A percentile compares a stretch with the other conserved stretches of the same genome.
Evolutionary conservation across 345 rosid species (phyloP).

Genomic region (Eucalyptus leucophloia): DNA sequence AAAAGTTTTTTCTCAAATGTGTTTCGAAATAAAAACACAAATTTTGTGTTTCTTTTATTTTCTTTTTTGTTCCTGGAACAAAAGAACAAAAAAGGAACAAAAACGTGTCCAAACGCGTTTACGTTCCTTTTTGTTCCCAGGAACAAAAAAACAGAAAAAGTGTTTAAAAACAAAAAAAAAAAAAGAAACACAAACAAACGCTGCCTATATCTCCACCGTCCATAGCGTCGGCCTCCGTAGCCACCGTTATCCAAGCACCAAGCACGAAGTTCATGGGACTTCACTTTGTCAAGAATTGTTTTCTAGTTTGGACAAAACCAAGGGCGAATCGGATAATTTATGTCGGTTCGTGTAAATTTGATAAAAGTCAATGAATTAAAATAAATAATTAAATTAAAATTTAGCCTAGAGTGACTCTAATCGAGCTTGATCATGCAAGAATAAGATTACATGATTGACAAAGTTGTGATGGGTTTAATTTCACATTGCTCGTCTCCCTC

Average conservation of each 20-base stretch:
- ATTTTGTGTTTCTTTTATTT: too few species aligned
- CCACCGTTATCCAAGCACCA: background rate
- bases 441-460: rapidly evolving
- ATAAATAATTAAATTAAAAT: background rate
- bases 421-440: background rate
- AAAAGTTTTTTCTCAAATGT: too few species aligned
- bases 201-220: background rate
- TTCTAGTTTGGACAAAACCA: background rate
- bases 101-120: too few species aligned
- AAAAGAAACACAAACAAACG: too few species aligned
- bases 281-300: background rate
- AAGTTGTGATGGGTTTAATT: background rate
- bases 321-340: background rate
- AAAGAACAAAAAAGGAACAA: too few species aligned
- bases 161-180: too few species aligned
- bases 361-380: background rate
- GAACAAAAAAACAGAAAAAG: too few species aligned
- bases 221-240: background rate
- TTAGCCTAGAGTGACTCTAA: background rate
- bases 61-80: too few species aligned
- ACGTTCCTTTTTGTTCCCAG: too few species aligned
- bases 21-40: too few species aligned
- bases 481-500: rapidly evolving
- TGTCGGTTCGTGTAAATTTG: background rate
- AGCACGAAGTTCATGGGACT: background rate